Conservation (phyloP, 2,329 filamentous ascomycete species). For the Pseudocercospora ulei region DNA sequence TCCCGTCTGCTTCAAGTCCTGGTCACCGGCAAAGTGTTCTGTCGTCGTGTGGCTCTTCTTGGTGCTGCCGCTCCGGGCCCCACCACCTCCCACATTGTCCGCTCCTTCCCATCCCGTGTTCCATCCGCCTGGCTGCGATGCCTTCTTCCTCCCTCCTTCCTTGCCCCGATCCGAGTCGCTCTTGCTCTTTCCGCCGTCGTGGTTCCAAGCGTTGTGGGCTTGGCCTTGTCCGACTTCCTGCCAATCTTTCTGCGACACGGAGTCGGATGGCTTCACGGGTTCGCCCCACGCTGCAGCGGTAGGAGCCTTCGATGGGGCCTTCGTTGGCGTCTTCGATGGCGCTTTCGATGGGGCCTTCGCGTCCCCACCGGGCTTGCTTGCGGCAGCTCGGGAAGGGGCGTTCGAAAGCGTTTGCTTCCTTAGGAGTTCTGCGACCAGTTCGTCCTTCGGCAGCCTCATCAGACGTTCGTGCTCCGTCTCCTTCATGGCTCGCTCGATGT, state of each 20-base stretch:
- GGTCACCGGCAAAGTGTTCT: too few species aligned
- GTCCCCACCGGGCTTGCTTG: conserved; percentile 6
- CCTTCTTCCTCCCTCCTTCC: too few species aligned
- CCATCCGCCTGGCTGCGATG: too few species aligned
- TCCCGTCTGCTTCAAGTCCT: too few species aligned
- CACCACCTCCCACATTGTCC: too few species aligned
- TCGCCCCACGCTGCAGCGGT: conserved; percentile 5
- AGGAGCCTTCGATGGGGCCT: not conserved
- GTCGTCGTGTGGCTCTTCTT: too few species aligned
- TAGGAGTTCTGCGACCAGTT: conserved; percentile 29
- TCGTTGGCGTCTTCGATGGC: not conserved
- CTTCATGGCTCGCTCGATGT: conserved; percentile 19
- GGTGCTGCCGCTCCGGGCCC: too few species aligned
- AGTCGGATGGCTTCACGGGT: conserved; percentile 16
- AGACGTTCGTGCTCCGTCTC: conserved; percentile 23
- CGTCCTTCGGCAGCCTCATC: conserved; percentile 29
- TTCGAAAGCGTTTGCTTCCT: conserved; percentile 11
- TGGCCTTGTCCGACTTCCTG: conserved; percentile 10
- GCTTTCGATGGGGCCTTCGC: conserved; percentile 10
- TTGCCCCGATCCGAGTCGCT: too few species aligned
- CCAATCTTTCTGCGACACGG: conserved; percentile 12
- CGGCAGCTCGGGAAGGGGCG: conserved; percentile 4
- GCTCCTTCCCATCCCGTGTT: too few species aligned
- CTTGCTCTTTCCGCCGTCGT: too few species aligned
- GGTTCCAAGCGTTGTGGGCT: too few species aligned